These are phyloP conservation scores for Saksenaea vasiformis DNA, from an alignment of 371 early-diverging fungal genomes.

Conservation along the genomic window DNA sequence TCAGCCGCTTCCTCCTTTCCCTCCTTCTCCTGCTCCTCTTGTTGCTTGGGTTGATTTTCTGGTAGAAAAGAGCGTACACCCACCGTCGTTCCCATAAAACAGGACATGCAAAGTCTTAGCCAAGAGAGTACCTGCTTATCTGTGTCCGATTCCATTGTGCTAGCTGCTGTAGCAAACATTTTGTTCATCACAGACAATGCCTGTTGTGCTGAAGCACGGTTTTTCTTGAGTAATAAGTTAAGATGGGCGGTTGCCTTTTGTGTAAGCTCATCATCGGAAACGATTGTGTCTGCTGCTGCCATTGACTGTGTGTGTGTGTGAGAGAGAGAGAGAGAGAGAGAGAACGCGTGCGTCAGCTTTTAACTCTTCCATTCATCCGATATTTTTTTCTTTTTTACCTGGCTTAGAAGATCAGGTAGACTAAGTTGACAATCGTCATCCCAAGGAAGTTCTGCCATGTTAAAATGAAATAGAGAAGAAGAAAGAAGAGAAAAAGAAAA, in stretches of 20 bases:
- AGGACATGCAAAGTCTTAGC: slow-evolving; percentile 9
- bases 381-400: slow-evolving; percentile 1
- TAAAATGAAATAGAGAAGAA: neutral
- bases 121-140: slow-evolving; percentile 40
- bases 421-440: slow-evolving; percentile 16
- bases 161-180: slow-evolving; percentile 37
- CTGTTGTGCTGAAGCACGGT: slow-evolving; percentile 1
- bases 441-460: slow-evolving; percentile 9
- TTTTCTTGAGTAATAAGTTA: slow-evolving; percentile 17
- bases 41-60: slow-evolving; percentile 6
- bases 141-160: slow-evolving; percentile 41
- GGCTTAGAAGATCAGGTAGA: slow-evolving; percentile 13
- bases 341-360: no score
- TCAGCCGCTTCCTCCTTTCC: slow-evolving; percentile 10
- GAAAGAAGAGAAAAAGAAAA: neutral
- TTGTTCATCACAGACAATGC: slow-evolving; percentile 19
- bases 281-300: slow-evolving; percentile 12
- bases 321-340: no score
- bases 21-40: neutral
- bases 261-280: slow-evolving; percentile 9
- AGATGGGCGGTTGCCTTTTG: slow-evolving; percentile 15
- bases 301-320: slow-evolving; percentile 24
- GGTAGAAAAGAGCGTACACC: slow-evolving; percentile 18
- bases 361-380: no score
- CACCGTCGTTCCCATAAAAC: slow-evolving; percentile 19